Evolutionary conservation across 495 filamentous ascomycete genomes (phyloP).

Genomic region (Cercophora sp.): DNA sequence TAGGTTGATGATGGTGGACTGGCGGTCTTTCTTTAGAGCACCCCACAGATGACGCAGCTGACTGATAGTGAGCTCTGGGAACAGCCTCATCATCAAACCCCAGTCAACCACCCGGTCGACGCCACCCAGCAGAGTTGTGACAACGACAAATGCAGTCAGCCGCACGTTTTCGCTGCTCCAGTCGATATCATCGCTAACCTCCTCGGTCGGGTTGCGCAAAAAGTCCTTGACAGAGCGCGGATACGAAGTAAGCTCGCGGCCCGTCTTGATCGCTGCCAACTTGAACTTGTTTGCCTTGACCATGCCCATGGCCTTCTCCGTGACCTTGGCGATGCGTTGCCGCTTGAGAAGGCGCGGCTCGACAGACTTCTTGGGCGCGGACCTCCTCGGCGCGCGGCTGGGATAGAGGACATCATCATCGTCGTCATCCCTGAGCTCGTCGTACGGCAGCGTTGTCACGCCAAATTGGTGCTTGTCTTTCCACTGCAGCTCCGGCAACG

Average conservation of each 20-base stretch:
- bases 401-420: constrained; percentile 17
- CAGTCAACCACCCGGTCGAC: constrained; percentile 67
- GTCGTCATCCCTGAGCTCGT: constrained; percentile 25
- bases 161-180: constrained; percentile 45
- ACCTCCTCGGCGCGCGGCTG: background rate
- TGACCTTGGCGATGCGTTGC: constrained; percentile 12
- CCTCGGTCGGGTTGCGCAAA: constrained; percentile 24
- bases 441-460: constrained; percentile 43
- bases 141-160: constrained; percentile 66
- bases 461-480: constrained; percentile 31
- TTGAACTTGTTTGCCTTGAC: constrained; percentile 27
- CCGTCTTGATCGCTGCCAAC: constrained; percentile 34
- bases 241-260: constrained; percentile 35
- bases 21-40: constrained; percentile 52
- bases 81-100: constrained; percentile 61
- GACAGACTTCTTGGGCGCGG: background rate
- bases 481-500: constrained; percentile 32
- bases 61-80: constrained; percentile 55
- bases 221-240: constrained; percentile 35
- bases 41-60: constrained; percentile 60
- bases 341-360: constrained; percentile 11
- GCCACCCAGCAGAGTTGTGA: constrained; percentile 71
- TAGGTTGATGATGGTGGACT: constrained; percentile 61
- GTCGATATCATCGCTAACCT: constrained; percentile 31
- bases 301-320: constrained; percentile 11